Percentiles rank a stretch among this genome's conserved stretches.
Conservation (phyloP, 495 filamentous ascomycete species). For the Hamigera avellanea region DNA sequence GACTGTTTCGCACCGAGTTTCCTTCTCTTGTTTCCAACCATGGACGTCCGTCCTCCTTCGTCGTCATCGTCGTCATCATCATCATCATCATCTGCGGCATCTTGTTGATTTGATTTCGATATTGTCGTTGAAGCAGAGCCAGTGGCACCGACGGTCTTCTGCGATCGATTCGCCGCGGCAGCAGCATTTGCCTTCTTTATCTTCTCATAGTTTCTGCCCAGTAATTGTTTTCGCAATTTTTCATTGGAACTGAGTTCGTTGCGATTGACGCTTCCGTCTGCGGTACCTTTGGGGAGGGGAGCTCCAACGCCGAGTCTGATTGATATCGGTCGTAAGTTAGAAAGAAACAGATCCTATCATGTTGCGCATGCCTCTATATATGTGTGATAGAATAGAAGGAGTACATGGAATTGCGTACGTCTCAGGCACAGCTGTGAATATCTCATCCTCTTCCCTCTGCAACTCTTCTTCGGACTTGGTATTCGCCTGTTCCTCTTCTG, state of each 20-base stretch:
- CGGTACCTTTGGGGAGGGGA: constrained; percentile 28
- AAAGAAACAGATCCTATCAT: no score
- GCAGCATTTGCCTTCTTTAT: constrained; percentile 19
- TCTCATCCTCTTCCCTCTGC: constrained; percentile 37
- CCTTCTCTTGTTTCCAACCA: constrained; percentile 36
- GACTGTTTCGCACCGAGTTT: background rate
- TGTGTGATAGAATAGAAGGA: no score
- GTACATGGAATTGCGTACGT: constrained; percentile 19
- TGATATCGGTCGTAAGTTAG: no score
- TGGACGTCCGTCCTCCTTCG: constrained; percentile 46
- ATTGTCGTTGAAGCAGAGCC: background rate
- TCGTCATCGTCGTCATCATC: constrained; percentile 42
- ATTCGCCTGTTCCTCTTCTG: constrained; percentile 30
- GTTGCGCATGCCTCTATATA: no score
- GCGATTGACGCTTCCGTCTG: constrained; percentile 28
- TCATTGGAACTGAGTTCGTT: constrained; percentile 31
- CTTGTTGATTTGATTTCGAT: background rate
- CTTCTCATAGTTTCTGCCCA: constrained; percentile 35
- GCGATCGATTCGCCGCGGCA: constrained; percentile 1
- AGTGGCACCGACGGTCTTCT: constrained; percentile 1
- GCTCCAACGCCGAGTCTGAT: constrained; percentile 37
- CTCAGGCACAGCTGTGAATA: constrained; percentile 40
- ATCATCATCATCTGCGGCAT: constrained; percentile 6
- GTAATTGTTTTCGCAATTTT: constrained; percentile 34
- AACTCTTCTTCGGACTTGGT: constrained; percentile 31